phyloP scores from a whole-genome alignment of 73 alveolate species.

The Stentor roeselii region DNA sequence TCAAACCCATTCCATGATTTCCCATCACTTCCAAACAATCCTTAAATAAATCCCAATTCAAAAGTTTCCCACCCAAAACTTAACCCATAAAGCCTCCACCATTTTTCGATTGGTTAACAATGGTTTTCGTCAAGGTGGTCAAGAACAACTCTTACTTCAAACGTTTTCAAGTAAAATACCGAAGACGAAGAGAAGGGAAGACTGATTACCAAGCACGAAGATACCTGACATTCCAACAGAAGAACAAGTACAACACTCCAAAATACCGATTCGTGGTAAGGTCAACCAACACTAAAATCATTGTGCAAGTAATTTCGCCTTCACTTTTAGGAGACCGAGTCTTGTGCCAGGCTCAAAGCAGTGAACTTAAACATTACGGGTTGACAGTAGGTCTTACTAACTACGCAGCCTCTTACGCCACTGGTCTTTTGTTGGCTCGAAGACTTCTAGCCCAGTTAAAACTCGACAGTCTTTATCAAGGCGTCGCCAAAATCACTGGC shows the following conservation, averaged over 20 bases:
- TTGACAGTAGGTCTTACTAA: slow-evolving; percentile 96
- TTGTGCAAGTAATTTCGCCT: slow-evolving; percentile 93
- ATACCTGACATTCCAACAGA: slow-evolving; percentile 95
- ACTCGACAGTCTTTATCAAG: slow-evolving; percentile 90
- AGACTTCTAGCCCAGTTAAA: slow-evolving; percentile 91
- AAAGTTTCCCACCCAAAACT: no score
- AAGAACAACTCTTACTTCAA: slow-evolving; percentile 97
- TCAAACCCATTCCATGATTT: no score
- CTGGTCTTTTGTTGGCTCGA: slow-evolving; percentile 99
- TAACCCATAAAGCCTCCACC: no score
- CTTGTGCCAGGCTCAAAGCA: slow-evolving; percentile 94
- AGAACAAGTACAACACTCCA: slow-evolving; percentile 99
- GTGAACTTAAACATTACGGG: slow-evolving; percentile 95
- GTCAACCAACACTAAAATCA: slow-evolving; percentile 96
- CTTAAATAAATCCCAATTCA: no score
- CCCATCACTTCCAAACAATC: no score
- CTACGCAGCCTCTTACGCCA: slow-evolving; percentile 99
- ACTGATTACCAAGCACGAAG: slow-evolving; percentile 99
- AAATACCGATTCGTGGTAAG: slow-evolving; percentile 99
- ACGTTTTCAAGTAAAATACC: slow-evolving; percentile 97
- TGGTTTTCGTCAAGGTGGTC: slow-evolving; percentile 98
- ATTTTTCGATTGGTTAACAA: slow-evolving; percentile 34
- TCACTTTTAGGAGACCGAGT: slow-evolving; percentile 97
- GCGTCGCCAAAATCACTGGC: slow-evolving; percentile 81
- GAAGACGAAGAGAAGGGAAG: slow-evolving; percentile 98